Evolutionary conservation across 2,329 filamentous ascomycete genomes (phyloP), one percentile per base, ranked within the genome.

Genomic region (Aureobasidium sp.): DNA sequence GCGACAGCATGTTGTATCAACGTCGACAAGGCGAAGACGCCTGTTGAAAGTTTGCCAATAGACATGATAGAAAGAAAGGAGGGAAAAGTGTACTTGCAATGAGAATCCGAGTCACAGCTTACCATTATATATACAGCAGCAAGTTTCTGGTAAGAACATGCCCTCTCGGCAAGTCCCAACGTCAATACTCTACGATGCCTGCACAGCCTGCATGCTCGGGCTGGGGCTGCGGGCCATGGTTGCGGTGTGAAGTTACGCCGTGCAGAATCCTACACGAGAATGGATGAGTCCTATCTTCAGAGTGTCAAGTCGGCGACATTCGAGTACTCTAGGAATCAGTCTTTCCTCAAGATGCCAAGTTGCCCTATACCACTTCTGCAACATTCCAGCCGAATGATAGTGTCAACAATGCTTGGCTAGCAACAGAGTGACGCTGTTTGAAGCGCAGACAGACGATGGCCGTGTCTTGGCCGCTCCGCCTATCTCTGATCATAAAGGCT

Each of bases 11-110:
- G 41, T 39, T 62, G 48, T 15, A 62, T 48, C 27, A 62, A 32
- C 39, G 60, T 48, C 39, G 50, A 62, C 60, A 62, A 41, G 36
- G 50, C 60, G 32, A 62, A 48, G 12, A 50, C 43, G 39, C 60
- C 50, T n/a, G 50, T 47, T 39, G 60, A 62, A 8, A 62, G 60
- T 26, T 53, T 56, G 17, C 32, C 50, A 32, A 62, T 24, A 27
- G 41, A 34, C 60, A 62, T 62, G 20, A 17, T 43, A 29, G 17
- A 27, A 7, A 24, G 27, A 17, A 34, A 29, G 27, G 46, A 43
- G 1, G 34, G 15, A 13, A 9, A 29, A n/a, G 41, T 39, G 20
- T 13, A 15, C 3, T 8, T 17, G 43, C 15, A 59, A 32, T 15
- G 13, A 44, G 20, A 9, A 59, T 24, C 1, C 1, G 26, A 26